Evolutionary conservation across 257 asterid species (phyloP), one percentile per base, ranked within the genome.

Genomic region (Capsicum chinense): DNA sequence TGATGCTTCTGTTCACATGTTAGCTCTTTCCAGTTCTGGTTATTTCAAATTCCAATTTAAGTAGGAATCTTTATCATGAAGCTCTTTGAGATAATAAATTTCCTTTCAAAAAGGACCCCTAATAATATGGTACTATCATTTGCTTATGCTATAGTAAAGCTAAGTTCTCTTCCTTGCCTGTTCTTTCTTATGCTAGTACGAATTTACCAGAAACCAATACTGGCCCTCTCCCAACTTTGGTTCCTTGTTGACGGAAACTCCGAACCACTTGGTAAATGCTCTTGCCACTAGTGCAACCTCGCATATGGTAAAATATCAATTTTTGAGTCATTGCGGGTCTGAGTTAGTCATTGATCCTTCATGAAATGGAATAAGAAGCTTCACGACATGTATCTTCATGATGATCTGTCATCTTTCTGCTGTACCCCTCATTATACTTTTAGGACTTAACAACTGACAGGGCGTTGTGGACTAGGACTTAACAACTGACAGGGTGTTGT

Each of bases 51-150:
- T 54, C 52, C 78, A 15, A 68, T 39, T 39, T 33, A 54, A 78
- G 33, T 8, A 26, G 82, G 50, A 57, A 78, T 78, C 44, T 52
- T 13, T 54, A 26, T 33, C 50, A 54, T 17, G 47, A 54, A 52
- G 64, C 44, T 78, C 48, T 54, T 54, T 54, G 50, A 33, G 82
- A 78, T 78, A 21, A 50, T 26, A 21, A 74, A 21, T 74, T 50
- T 74, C 47, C 47, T 74, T 74, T 14, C 81, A 74, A 26, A 66
- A 69, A 19, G 21, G 80, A 74, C 81, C 81, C 62, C 1, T 74
- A 2, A 74, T 74, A 12, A 74, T 21, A 7, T 26, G 3, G 42
- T 14, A 26, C 50, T 52, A 7, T 52, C 21, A 76, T 76, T 76
- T 76, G 63, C 63, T 26, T 52, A 26, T 76, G 81, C 60, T 56